A percentile compares a stretch with the other conserved stretches of the same genome.
These are phyloP conservation scores for Scedosporium aurantiacum DNA, from an alignment of 2,329 filamentous ascomycete genomes.

Conservation along the genomic window DNA sequence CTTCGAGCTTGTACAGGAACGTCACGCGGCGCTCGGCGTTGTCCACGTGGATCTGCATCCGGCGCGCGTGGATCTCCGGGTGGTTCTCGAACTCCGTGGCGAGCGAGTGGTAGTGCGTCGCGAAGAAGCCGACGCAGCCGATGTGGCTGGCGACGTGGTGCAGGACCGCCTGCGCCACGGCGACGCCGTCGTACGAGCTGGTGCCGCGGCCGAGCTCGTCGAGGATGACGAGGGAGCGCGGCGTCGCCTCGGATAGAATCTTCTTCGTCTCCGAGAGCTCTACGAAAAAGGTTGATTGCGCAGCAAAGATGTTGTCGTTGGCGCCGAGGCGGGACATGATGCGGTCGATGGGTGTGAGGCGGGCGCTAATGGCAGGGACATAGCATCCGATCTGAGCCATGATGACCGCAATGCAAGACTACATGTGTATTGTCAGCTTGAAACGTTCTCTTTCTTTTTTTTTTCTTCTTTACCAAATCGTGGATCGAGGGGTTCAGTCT, in stretches of 20 bases:
- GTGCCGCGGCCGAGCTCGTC: conserved; percentile 94
- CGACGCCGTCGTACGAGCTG: conserved; percentile 89
- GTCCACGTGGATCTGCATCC: conserved; percentile 94
- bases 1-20: conserved; percentile 88
- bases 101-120: conserved; percentile 92
- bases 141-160: conserved; percentile 91
- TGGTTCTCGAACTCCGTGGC: conserved; percentile 84
- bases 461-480: no score
- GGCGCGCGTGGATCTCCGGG: conserved; percentile 72
- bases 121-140: conserved; percentile 91
- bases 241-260: conserved; percentile 87
- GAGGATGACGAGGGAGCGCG: conserved; percentile 87
- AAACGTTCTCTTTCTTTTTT: no score
- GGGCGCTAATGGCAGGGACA: conserved; percentile 71
- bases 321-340: conserved; percentile 98
- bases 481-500: background rate
- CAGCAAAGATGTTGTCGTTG: conserved; percentile 97
- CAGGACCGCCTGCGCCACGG: conserved; percentile 92
- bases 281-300: conserved; percentile 96
- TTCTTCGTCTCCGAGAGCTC: conserved; percentile 97
- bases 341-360: conserved; percentile 81
- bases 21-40: conserved; percentile 77
- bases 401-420: conserved; percentile 92
- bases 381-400: conserved; percentile 96
- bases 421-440: conserved; percentile 15